phyloP scores from a whole-genome alignment of 2,329 filamentous ascomycete genomes.

The Drechslerella stenobrocha region DNA sequence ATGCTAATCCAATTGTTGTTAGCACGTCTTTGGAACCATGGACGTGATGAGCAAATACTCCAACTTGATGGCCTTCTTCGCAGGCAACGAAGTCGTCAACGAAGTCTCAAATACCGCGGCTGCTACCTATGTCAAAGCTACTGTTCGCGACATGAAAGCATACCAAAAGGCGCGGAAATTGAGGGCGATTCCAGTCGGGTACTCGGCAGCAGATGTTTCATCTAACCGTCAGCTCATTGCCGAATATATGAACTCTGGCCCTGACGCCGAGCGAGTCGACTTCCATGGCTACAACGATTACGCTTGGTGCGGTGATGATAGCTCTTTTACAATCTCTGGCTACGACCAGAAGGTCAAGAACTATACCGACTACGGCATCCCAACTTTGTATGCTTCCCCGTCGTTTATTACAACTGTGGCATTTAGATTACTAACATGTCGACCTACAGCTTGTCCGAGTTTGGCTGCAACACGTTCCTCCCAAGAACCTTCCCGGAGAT shows the following conservation, averaged over 20 bases:
- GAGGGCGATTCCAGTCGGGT: constrained; percentile 72
- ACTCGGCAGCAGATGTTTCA: constrained; percentile 76
- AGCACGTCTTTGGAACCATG: constrained; percentile 78
- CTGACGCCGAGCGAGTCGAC: constrained; percentile 74
- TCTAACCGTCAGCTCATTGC: constrained; percentile 85
- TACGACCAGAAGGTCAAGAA: constrained; percentile 88
- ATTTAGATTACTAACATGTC: not conserved
- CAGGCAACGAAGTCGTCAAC: constrained; percentile 79
- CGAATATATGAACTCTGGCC: constrained; percentile 89
- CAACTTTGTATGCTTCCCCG: constrained; percentile 67
- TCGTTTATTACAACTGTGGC: not conserved
- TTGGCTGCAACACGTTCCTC: constrained; percentile 77
- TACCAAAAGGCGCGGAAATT: constrained; percentile 68
- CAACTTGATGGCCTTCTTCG: constrained; percentile 87
- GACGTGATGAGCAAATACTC: constrained; percentile 79
- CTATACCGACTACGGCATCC: constrained; percentile 82
- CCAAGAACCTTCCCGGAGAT: constrained; percentile 81
- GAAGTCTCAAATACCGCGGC: constrained; percentile 66
- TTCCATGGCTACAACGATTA: constrained; percentile 84
- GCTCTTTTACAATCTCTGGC: constrained; percentile 69
- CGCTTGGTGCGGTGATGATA: constrained; percentile 75
- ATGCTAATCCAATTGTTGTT: constrained; percentile 8
- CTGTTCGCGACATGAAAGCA: constrained; percentile 74
- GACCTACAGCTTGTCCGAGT: constrained; percentile 74
- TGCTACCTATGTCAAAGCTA: constrained; percentile 76